These are phyloP conservation scores for Wickerhamiella bombiphila DNA, from an alignment of 805 yeast species.

Conservation along the genomic window DNA sequence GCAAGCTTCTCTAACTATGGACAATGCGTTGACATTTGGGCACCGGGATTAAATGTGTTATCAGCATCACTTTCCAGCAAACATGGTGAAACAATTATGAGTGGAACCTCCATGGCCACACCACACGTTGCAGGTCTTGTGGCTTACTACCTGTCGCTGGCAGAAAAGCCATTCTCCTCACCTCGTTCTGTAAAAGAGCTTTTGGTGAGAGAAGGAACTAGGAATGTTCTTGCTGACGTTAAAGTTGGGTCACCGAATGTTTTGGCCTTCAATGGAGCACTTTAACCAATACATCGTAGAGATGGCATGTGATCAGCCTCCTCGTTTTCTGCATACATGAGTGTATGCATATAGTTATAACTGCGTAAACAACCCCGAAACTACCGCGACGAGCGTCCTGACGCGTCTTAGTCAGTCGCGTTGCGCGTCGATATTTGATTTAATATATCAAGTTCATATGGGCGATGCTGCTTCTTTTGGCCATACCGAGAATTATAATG, in stretches of 20 bases:
- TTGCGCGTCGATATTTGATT: no score
- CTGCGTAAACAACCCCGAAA: no score
- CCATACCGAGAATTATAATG: no score
- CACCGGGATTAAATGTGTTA: conserved; percentile 58
- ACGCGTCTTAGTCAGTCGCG: no score
- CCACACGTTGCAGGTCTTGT: conserved; percentile 21
- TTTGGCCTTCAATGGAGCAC: background rate
- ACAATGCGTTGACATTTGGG: conserved; percentile 66
- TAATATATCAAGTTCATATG: no score
- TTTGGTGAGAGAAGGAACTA: background rate
- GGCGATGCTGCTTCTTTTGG: no score
- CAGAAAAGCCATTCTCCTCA: background rate
- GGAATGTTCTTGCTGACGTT: background rate
- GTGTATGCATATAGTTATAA: no score
- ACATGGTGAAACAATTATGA: conserved; percentile 12
- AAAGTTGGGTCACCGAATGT: background rate
- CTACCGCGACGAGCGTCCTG: no score
- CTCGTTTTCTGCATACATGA: no score
- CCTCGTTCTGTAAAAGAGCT: background rate
- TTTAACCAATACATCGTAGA: no score
- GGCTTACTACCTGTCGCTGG: conserved; percentile 5
- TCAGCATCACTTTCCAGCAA: conserved; percentile 15
- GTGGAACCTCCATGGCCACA: conserved; percentile 22
- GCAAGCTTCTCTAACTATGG: conserved; percentile 86
- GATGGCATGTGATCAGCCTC: no score